Evolutionary conservation across 2,329 filamentous ascomycete species (phyloP).

Genomic region (Neonectria sp.): DNA sequence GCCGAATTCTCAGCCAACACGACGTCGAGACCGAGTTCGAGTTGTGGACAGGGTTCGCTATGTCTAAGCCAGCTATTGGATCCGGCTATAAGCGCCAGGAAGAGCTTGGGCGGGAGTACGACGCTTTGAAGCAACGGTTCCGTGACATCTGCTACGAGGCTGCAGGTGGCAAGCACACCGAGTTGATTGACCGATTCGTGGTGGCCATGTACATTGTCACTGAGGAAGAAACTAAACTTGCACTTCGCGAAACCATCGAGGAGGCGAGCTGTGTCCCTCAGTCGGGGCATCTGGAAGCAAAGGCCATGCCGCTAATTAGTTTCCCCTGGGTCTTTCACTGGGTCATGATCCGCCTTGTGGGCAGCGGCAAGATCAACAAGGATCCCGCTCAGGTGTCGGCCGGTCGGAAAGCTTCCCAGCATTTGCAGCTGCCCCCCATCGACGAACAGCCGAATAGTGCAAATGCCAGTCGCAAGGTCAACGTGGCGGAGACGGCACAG

Average conservation of each 20-base stretch:
- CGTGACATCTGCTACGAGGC: slow-evolving; percentile 75
- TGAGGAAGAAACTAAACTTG: slow-evolving; percentile 75
- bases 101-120: slow-evolving; percentile 79
- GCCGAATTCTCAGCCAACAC: slow-evolving; percentile 87
- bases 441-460: background rate
- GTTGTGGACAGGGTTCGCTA: slow-evolving; percentile 88
- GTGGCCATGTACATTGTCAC: slow-evolving; percentile 93
- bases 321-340: slow-evolving; percentile 93
- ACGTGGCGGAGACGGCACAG: background rate
- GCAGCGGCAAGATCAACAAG: slow-evolving; percentile 40
- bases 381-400: slow-evolving; percentile 34
- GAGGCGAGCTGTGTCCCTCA: slow-evolving; percentile 50
- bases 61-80: slow-evolving; percentile 79
- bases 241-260: slow-evolving; percentile 64
- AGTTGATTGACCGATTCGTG: slow-evolving; percentile 78
- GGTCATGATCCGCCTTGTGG: slow-evolving; percentile 61
- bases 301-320: slow-evolving; percentile 84
- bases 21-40: slow-evolving; percentile 92
- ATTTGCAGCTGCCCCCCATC: background rate
- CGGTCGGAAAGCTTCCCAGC: slow-evolving; percentile 18
- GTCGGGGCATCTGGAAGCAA: slow-evolving; percentile 48
- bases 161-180: slow-evolving; percentile 72
- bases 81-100: slow-evolving; percentile 91
- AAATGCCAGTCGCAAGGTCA: slow-evolving; percentile 5
- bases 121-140: slow-evolving; percentile 78